Evolutionary conservation across 2,329 filamentous ascomycete species (phyloP).

Genomic region (Talaromyces piceae): DNA sequence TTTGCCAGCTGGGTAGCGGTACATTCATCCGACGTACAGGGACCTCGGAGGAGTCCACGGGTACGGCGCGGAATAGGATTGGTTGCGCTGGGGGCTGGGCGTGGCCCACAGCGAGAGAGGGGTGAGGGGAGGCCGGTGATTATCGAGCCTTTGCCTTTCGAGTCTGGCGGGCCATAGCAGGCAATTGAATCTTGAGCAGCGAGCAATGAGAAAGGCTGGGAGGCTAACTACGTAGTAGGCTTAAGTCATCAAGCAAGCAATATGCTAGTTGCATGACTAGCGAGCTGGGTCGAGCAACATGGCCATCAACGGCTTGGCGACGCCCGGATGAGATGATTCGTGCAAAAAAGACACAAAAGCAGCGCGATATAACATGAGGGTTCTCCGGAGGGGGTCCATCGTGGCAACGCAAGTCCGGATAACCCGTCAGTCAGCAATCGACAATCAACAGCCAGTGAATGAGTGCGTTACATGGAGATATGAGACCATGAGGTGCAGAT

Average conservation of each 20-base stretch:
- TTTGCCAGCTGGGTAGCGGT: background rate
- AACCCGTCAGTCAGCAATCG: background rate
- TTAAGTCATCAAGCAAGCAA: constrained; percentile 3
- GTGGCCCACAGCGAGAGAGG: background rate
- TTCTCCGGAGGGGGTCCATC: background rate
- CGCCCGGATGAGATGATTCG: background rate
- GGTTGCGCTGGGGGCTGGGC: background rate
- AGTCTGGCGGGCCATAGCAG: background rate
- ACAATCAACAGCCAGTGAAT: background rate
- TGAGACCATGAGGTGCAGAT: no score
- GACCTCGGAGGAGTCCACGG: background rate
- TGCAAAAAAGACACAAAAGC: background rate
- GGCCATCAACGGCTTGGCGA: background rate
- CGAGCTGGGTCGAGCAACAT: background rate
- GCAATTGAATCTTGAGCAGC: no score
- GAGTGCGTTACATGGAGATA: no score
- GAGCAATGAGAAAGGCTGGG: no score
- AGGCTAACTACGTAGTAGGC: background rate
- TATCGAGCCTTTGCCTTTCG: background rate
- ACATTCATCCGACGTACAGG: background rate
- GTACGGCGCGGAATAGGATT: background rate
- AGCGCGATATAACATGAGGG: background rate
- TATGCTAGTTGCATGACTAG: constrained; percentile 1
- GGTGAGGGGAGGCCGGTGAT: background rate
- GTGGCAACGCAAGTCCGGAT: background rate